Evolutionary conservation across 1,284 basidiomycete species (phyloP).

Genomic region (Cutaneotrichosporon dermatis): DNA sequence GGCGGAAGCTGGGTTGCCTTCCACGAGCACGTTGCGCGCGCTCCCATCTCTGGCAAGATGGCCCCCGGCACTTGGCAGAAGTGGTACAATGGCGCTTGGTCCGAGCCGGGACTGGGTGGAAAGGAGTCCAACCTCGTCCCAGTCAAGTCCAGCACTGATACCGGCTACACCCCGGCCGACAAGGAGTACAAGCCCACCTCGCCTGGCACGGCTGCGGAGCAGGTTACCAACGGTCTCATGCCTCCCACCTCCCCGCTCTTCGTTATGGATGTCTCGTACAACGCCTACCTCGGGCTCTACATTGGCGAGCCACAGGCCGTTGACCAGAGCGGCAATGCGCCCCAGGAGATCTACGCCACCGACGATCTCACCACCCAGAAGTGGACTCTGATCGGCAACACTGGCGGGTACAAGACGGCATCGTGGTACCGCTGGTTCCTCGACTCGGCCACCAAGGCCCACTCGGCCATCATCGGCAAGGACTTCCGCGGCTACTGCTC

Average conservation of each 20-base stretch:
- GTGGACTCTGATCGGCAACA: conserved; percentile 13
- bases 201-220: neutral
- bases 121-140: conserved; percentile 11
- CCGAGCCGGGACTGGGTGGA: conserved; percentile 12
- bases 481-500: conserved; percentile 14
- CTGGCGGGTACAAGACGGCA: conserved; percentile 12
- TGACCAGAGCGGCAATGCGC: conserved; percentile 7
- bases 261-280: conserved; percentile 15
- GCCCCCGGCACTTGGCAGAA: conserved; percentile 10
- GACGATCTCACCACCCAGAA: conserved; percentile 9
- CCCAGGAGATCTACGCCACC: conserved; percentile 12
- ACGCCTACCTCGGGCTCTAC: conserved; percentile 16
- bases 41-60: conserved; percentile 9
- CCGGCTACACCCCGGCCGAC: conserved; percentile 5
- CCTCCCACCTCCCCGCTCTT: conserved; percentile 11
- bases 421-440: conserved; percentile 16
- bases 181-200: conserved; percentile 9
- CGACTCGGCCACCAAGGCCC: neutral
- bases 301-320: conserved; percentile 10
- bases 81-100: conserved; percentile 13
- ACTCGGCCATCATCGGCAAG: conserved; percentile 5
- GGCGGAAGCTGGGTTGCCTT: conserved; percentile 10
- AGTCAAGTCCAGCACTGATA: neutral
- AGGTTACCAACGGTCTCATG: neutral
- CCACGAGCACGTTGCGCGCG: conserved; percentile 14